These are phyloP conservation scores for Emergomyces pasteurianus DNA, from an alignment of 2,329 filamentous ascomycete genomes.

Conservation along the genomic window DNA sequence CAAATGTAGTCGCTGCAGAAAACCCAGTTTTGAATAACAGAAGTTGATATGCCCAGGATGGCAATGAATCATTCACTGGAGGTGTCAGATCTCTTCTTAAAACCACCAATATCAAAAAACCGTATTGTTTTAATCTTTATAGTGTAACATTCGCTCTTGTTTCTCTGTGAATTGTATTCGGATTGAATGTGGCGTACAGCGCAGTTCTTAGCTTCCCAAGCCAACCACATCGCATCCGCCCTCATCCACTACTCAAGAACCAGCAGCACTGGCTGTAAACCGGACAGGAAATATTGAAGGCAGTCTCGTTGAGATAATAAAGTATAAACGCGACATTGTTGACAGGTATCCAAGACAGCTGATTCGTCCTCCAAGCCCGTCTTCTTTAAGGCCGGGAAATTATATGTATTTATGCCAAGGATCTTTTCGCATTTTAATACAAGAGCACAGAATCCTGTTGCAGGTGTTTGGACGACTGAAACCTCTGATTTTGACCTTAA, in stretches of 20 bases:
- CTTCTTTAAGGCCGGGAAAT: background rate
- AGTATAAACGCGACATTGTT: background rate
- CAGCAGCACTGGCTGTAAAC: background rate
- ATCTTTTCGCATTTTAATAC: background rate
- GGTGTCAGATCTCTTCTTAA: too few species aligned
- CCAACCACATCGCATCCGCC: too few species aligned
- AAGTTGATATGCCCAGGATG: background rate
- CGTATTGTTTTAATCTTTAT: background rate
- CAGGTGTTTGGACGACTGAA: background rate
- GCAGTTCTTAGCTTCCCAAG: too few species aligned
- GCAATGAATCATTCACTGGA: background rate
- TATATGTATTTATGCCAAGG: background rate
- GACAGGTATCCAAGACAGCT: background rate
- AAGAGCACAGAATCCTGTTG: background rate
- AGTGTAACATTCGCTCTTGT: background rate
- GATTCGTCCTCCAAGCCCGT: too few species aligned
- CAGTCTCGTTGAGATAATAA: too few species aligned
- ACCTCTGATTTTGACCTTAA: background rate
- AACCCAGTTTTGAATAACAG: background rate
- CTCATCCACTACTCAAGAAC: background rate
- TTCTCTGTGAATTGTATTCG: background rate
- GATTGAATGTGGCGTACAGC: background rate
- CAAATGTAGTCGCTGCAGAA: background rate
- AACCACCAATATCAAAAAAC: background rate
- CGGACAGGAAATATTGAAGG: background rate